Conservation (phyloP, 345 rosid genomes). For the Angophora floribunda region DNA sequence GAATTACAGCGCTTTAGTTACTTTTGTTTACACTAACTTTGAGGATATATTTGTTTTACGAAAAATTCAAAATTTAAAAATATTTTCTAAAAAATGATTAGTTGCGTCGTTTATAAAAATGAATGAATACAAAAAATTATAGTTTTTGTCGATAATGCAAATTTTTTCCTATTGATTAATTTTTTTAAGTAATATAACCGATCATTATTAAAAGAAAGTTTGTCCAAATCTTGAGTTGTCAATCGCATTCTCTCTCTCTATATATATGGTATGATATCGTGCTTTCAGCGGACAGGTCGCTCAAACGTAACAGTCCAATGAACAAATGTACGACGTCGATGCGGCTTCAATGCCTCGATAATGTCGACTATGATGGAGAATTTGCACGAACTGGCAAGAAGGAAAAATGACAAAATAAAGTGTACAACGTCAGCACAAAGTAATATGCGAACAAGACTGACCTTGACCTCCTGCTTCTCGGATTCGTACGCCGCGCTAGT, state of each 20-base stretch:
- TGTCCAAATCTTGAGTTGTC: too few relatives aligned
- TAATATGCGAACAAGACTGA: neutral
- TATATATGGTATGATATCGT: neutral
- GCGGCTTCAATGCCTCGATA: neutral
- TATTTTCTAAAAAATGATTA: accelerated
- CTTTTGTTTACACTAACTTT: too few relatives aligned
- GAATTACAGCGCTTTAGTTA: neutral
- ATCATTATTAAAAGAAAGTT: too few relatives aligned
- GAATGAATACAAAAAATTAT: neutral
- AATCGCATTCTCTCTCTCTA: neutral
- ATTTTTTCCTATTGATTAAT: too few relatives aligned
- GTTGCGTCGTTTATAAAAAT: neutral
- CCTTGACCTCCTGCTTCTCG: constrained; percentile 12
- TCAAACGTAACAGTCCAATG: neutral
- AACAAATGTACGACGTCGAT: neutral
- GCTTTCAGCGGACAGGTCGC: neutral
- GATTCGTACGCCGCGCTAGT: neutral
- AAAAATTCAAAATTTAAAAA: neutral
- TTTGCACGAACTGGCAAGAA: neutral
- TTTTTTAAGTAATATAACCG: too few relatives aligned
- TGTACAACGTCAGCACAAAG: neutral
- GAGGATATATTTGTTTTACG: neutral
- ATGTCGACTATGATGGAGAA: neutral
- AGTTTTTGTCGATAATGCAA: too few relatives aligned
- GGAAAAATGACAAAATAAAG: neutral